Conservation (phyloP, 2,329 filamentous ascomycete species). For the Diaporthe humulicola region DNA sequence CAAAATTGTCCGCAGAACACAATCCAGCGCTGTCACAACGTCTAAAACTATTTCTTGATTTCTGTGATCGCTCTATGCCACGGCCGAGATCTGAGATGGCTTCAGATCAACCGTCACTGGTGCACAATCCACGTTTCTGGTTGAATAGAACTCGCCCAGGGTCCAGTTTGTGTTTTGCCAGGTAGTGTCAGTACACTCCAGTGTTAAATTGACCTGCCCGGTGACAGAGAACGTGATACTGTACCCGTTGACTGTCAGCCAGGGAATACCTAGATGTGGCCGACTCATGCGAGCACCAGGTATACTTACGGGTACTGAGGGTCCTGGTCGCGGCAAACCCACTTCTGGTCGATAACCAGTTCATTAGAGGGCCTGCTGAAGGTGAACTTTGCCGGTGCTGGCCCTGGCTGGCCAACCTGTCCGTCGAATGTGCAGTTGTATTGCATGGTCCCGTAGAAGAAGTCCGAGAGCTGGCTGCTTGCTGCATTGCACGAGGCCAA, state of each 20-base stretch:
- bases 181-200: constrained; percentile 51
- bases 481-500: constrained; percentile 54
- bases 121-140: constrained; percentile 49
- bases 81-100: constrained; percentile 51
- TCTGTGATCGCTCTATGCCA: constrained; percentile 46
- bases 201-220: constrained; percentile 50
- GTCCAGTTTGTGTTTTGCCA: constrained; percentile 57
- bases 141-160: constrained; percentile 55
- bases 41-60: background rate
- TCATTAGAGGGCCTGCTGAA: constrained; percentile 53
- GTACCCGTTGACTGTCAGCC: constrained; percentile 19
- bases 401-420: constrained; percentile 40
- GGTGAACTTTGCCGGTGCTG: constrained; percentile 55
- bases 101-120: constrained; percentile 48
- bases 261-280: background rate
- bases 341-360: constrained; percentile 62
- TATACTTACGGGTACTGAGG: constrained; percentile 53
- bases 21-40: background rate
- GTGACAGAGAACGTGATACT: constrained; percentile 50
- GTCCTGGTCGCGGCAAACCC: constrained; percentile 59
- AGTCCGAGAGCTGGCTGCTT: constrained; percentile 59
- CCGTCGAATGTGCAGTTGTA: constrained; percentile 58
- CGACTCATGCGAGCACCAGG: background rate
- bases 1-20: background rate
- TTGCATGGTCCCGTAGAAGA: constrained; percentile 61